phyloP scores from a whole-genome alignment of 371 early-diverging fungal species.

The Mortierella sp. region DNA sequence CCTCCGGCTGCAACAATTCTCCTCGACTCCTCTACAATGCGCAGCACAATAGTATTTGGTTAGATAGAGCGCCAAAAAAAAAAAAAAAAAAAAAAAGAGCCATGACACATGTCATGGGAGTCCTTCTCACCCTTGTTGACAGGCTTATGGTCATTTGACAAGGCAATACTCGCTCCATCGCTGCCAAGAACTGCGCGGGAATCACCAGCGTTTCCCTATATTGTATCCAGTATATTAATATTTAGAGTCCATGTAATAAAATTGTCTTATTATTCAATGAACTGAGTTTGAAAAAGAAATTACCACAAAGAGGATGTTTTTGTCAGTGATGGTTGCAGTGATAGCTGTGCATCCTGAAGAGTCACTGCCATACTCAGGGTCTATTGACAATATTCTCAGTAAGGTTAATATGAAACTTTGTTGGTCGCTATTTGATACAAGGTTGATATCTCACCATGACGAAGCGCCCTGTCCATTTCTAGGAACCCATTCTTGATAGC shows the following conservation, averaged over 20 bases:
- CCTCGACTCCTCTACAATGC: constrained; percentile 70
- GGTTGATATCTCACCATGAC: constrained; percentile 63
- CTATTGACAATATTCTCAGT: constrained; percentile 48
- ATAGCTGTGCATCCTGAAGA: constrained; percentile 97
- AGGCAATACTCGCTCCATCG: constrained; percentile 79
- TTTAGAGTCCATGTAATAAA: not conserved
- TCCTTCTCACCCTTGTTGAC: constrained; percentile 64
- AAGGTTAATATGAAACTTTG: not conserved
- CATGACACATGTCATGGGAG: not conserved
- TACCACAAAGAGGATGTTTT: constrained; percentile 61
- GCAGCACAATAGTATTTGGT: not conserved
- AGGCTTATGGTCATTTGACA: constrained; percentile 97
- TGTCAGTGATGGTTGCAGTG: constrained; percentile 82
- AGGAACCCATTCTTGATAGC: constrained; percentile 88
- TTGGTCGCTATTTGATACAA: not conserved
- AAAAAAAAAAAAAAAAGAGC: too few species aligned
- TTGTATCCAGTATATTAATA: not conserved
- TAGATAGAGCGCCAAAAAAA: too few species aligned
- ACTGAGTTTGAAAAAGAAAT: not conserved
- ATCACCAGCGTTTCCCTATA: constrained; percentile 94
- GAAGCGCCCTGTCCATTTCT: constrained; percentile 82
- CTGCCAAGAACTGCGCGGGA: constrained; percentile 89
- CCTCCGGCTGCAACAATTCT: constrained; percentile 93
- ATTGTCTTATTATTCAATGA: too few species aligned
- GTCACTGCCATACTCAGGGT: constrained; percentile 76